These are phyloP conservation scores for Amniculicola lignicola DNA, from an alignment of 495 filamentous ascomycete species.

Conservation along the genomic window DNA sequence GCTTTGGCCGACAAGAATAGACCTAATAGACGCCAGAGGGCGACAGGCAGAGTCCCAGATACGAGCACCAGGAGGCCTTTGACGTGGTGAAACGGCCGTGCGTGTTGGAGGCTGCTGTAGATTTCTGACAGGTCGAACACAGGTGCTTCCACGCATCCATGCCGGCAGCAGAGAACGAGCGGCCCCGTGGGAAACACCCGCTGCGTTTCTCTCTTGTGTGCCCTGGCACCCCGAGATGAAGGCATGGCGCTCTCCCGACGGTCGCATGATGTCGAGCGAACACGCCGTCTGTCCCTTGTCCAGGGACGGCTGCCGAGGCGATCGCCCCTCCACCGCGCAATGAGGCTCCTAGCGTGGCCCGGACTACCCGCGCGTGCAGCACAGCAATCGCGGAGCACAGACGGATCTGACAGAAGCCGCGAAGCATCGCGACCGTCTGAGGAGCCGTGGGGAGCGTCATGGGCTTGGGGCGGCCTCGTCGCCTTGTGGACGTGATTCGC, in stretches of 20 bases:
- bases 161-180: too few species aligned
- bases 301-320: background rate
- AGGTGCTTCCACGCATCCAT: background rate
- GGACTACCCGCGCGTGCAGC: constrained; percentile 10
- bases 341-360: constrained; percentile 24
- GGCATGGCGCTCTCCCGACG: background rate
- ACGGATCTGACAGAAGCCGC: constrained; percentile 33
- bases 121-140: constrained; percentile 24
- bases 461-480: constrained; percentile 3
- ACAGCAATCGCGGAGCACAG: constrained; percentile 20
- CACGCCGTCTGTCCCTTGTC: background rate
- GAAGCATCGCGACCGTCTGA: too few species aligned
- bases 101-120: constrained; percentile 29
- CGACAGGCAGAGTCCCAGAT: constrained; percentile 5
- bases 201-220: constrained; percentile 7
- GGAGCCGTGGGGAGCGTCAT: background rate
- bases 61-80: constrained; percentile 2
- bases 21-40: constrained; percentile 1
- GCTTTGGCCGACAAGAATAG: constrained; percentile 26
- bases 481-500: constrained; percentile 19
- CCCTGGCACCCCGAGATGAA: constrained; percentile 19
- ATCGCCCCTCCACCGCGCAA: constrained; percentile 18
- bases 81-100: constrained; percentile 30
- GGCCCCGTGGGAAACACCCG: too few species aligned
- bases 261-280: constrained; percentile 10